phyloP scores from a whole-genome alignment of 179 eudicot species.

The Sideroxylon spinosum region DNA sequence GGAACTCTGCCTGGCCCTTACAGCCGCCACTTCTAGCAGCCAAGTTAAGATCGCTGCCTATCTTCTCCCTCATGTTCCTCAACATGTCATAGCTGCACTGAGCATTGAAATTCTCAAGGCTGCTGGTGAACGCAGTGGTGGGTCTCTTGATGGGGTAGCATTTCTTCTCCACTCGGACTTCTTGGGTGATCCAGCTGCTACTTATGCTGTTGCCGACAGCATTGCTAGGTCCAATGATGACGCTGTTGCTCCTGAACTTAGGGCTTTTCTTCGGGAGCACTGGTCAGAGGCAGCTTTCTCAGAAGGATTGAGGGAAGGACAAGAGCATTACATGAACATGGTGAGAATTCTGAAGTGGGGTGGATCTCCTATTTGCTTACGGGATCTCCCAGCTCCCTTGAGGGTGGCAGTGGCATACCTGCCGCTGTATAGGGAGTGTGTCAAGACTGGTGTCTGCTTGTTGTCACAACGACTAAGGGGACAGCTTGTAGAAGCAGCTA shows the following conservation, averaged over 20 bases:
- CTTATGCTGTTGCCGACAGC: constrained; percentile 88
- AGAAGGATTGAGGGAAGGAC: constrained; percentile 59
- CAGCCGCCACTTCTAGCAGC: constrained; percentile 94
- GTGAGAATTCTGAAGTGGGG: constrained; percentile 68
- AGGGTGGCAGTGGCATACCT: constrained; percentile 84
- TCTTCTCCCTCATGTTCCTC: constrained; percentile 94
- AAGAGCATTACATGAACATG: constrained; percentile 63
- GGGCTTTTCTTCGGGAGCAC: constrained; percentile 53
- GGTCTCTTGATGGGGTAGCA: constrained; percentile 86
- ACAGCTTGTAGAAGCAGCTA: constrained; percentile 77
- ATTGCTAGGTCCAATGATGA: constrained; percentile 72
- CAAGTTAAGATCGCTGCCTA: constrained; percentile 79
- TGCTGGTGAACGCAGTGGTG: constrained; percentile 92
- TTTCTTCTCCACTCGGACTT: constrained; percentile 84
- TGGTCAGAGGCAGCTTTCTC: constrained; percentile 78
- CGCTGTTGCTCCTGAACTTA: constrained; percentile 67
- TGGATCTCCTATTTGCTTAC: constrained; percentile 56
- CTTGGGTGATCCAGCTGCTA: constrained; percentile 69
- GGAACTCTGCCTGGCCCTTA: constrained; percentile 96
- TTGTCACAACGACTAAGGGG: constrained; percentile 78
- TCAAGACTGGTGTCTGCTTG: constrained; percentile 65
- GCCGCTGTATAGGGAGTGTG: constrained; percentile 82
- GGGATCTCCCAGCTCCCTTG: constrained; percentile 73
- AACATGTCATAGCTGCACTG: constrained; percentile 83
- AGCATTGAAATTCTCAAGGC: constrained; percentile 96